Percentiles rank a stretch among this genome's conserved stretches.
These are phyloP conservation scores for Sarocladium oryzae DNA, from an alignment of 2,329 filamentous ascomycete species.

Conservation along the genomic window DNA sequence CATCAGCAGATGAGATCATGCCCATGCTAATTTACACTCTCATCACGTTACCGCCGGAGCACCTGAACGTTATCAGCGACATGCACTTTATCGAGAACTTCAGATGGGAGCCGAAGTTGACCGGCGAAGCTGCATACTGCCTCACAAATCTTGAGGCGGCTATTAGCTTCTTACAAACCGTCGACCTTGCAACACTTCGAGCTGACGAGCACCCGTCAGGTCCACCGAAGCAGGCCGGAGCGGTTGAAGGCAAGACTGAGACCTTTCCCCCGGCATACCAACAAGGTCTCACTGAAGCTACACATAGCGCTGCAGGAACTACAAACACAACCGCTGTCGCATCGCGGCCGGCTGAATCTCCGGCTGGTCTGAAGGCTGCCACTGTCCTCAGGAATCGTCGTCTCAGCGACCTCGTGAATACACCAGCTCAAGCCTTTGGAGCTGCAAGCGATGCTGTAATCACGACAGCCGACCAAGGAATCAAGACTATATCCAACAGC, in stretches of 20 bases:
- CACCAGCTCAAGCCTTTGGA: conserved; percentile 73
- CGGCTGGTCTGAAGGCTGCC: conserved; percentile 36
- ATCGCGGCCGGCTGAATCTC: conserved; percentile 30
- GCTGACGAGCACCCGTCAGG: conserved; percentile 70
- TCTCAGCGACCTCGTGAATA: conserved; percentile 79
- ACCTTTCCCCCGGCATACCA: conserved; percentile 53
- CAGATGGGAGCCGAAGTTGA: conserved; percentile 75
- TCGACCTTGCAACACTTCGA: conserved; percentile 83
- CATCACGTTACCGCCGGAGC: conserved; percentile 81
- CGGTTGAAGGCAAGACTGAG: conserved; percentile 43
- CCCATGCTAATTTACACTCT: conserved; percentile 95
- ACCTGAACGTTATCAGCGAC: conserved; percentile 87
- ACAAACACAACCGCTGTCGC: conserved; percentile 17
- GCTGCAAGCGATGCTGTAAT: conserved; percentile 80
- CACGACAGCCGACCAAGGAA: conserved; percentile 80
- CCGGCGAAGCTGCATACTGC: conserved; percentile 93
- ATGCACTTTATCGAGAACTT: conserved; percentile 93
- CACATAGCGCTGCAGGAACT: conserved; percentile 15
- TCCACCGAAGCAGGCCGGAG: conserved; percentile 49
- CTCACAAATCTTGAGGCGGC: conserved; percentile 93
- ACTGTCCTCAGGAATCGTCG: conserved; percentile 61
- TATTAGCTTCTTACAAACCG: conserved; percentile 89
- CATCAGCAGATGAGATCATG: conserved; percentile 94
- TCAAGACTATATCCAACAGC: conserved; percentile 87
- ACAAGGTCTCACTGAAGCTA: conserved; percentile 33